phyloP scores from a whole-genome alignment of 345 rosid species.

The Eucalyptus guilfoylei region DNA sequence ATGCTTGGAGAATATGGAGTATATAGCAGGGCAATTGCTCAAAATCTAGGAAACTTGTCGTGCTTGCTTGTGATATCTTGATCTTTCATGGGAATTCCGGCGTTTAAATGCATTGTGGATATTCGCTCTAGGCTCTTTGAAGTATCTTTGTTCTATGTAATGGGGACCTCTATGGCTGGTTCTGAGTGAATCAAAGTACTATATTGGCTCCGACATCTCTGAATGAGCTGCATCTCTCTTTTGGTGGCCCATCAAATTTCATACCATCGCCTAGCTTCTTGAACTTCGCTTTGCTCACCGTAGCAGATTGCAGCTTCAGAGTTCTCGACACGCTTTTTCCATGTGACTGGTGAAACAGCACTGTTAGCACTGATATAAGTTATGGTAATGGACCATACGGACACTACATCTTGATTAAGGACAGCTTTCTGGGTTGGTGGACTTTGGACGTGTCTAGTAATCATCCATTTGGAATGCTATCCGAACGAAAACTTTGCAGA shows the following conservation, averaged over 20 bases:
- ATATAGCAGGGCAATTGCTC: background rate
- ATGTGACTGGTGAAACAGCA: background rate
- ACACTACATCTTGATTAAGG: background rate
- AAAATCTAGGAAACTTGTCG: background rate
- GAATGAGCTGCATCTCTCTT: background rate
- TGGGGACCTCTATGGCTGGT: background rate
- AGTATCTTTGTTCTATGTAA: background rate
- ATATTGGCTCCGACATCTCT: rapidly evolving
- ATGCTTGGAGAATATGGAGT: background rate
- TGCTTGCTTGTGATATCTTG: background rate
- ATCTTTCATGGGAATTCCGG: background rate
- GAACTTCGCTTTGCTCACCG: rapidly evolving
- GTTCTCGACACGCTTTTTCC: background rate
- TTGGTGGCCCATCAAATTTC: background rate
- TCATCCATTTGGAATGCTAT: background rate
- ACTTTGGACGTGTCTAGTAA: background rate
- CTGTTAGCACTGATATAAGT: background rate
- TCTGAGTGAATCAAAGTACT: background rate
- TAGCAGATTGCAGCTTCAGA: background rate
- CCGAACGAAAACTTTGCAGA: background rate
- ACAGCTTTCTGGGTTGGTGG: background rate
- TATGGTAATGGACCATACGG: background rate
- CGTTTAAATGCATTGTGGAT: background rate
- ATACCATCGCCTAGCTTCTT: background rate
- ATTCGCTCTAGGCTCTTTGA: background rate